Conservation (phyloP, 768 basidiomycete species). For the Suillus tomentosus region DNA sequence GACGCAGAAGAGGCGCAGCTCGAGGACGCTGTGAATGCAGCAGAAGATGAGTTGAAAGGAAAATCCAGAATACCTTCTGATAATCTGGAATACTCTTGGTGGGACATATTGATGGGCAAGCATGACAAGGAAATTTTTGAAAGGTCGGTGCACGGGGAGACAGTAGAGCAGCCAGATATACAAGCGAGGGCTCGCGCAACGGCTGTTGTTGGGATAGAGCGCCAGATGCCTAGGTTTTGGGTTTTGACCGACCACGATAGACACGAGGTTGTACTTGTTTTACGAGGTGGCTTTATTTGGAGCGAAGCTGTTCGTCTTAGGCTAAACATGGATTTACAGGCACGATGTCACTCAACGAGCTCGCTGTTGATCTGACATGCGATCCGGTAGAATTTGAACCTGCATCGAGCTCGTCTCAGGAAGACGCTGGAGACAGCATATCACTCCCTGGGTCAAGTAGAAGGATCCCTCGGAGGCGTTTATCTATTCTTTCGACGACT, state of each 20-base stretch:
- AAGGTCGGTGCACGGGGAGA: constrained; percentile 45
- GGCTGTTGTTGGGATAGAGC: constrained; percentile 65
- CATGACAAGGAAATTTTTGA: constrained; percentile 86
- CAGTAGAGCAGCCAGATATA: constrained; percentile 21
- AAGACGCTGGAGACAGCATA: constrained; percentile 38
- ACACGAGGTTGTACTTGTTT: constrained; percentile 72
- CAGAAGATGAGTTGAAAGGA: constrained; percentile 62
- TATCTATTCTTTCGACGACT: constrained; percentile 24
- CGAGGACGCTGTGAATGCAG: constrained; percentile 66
- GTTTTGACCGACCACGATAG: constrained; percentile 80
- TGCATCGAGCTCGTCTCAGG: constrained; percentile 38
- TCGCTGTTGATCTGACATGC: constrained; percentile 84
- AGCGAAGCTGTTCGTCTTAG: background rate
- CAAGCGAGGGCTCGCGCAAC: constrained; percentile 51
- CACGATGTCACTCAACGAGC: constrained; percentile 86
- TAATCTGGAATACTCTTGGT: constrained; percentile 66
- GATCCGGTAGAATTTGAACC: constrained; percentile 69
- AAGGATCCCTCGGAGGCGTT: constrained; percentile 25
- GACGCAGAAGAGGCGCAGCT: constrained; percentile 62
- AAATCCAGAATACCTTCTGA: constrained; percentile 25
- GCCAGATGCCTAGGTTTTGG: constrained; percentile 84
- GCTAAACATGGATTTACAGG: constrained; percentile 38
- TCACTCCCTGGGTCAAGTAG: constrained; percentile 37
- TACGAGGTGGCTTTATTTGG: constrained; percentile 49
- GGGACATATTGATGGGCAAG: constrained; percentile 77